Evolutionary conservation across 2,329 filamentous ascomycete species (phyloP).

Genomic region (Claviceps spartinae): DNA sequence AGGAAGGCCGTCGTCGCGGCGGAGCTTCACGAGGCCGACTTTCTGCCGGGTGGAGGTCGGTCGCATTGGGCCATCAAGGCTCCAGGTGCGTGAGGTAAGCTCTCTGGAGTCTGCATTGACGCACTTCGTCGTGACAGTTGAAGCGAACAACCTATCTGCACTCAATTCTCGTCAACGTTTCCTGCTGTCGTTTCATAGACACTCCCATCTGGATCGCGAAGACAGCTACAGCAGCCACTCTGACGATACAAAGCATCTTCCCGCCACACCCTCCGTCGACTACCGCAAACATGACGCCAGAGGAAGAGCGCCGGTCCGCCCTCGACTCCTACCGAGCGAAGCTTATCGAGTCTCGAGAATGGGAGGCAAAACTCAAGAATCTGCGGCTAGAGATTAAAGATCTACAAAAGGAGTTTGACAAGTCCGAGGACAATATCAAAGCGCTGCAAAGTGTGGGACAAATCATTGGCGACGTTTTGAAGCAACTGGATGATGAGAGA

Average conservation of each 20-base stretch:
- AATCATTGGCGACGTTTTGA: slow-evolving; percentile 97
- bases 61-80: slow-evolving; percentile 14
- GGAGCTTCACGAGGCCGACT: slow-evolving; percentile 12
- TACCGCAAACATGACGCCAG: slow-evolving; percentile 32
- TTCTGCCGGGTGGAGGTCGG: slow-evolving; percentile 16
- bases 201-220: neutral
- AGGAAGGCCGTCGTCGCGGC: too few species aligned
- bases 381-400: slow-evolving; percentile 93
- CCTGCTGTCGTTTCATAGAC: neutral
- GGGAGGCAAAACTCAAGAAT: slow-evolving; percentile 94
- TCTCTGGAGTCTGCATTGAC: slow-evolving; percentile 10
- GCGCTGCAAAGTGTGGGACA: slow-evolving; percentile 96
- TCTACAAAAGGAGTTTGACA: slow-evolving; percentile 85
- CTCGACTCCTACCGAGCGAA: slow-evolving; percentile 67
- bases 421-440: slow-evolving; percentile 99
- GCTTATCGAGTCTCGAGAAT: slow-evolving; percentile 90
- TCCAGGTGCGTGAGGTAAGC: slow-evolving; percentile 29
- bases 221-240: neutral
- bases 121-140: neutral
- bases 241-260: too few species aligned
- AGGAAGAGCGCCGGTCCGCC: slow-evolving; percentile 52
- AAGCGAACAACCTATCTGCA: slow-evolving; percentile 1
- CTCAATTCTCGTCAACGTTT: neutral
- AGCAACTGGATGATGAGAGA: slow-evolving; percentile 97
- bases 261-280: neutral